Evolutionary conservation across 345 rosid genomes (phyloP).

Genomic region (Gossypium turneri): DNA sequence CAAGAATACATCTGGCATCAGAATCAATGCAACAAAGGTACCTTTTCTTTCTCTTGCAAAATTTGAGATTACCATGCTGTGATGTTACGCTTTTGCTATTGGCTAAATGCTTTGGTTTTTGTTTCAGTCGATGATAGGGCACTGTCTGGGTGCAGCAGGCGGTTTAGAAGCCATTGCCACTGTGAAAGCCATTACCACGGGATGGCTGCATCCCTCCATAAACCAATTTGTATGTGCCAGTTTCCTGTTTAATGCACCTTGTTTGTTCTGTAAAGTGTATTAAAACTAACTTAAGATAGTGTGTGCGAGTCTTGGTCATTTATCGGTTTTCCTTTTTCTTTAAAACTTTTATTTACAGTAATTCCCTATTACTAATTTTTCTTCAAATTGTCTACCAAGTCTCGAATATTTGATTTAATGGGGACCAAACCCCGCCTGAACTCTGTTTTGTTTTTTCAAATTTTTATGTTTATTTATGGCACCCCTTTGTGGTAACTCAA

Average conservation of each 20-base stretch:
- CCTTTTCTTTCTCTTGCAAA: conserved; percentile 16
- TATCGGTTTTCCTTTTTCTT: not conserved
- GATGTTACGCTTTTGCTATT: not conserved
- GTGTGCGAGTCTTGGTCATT: not conserved
- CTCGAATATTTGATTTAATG: not conserved
- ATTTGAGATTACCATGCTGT: conserved; percentile 6
- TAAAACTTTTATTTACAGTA: not conserved
- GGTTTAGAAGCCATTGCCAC: conserved; percentile 95
- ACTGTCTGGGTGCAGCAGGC: conserved; percentile 98
- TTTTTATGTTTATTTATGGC: not conserved
- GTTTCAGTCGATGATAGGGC: conserved; percentile 95
- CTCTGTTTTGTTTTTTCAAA: not conserved
- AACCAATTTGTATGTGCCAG: conserved; percentile 79
- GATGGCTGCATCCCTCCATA: conserved; percentile 94
- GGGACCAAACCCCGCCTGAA: not conserved
- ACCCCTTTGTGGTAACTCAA: not conserved
- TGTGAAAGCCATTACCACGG: conserved; percentile 82
- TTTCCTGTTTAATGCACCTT: not conserved
- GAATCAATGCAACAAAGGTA: conserved; percentile 98
- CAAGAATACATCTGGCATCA: conserved; percentile 72
- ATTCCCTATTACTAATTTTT: not conserved
- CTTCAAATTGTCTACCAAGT: not conserved
- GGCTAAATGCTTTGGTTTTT: conserved; percentile 2
- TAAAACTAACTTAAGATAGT: not conserved
- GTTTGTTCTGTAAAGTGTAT: not conserved